These are phyloP conservation scores for Crucihimalaya himalaica DNA, from an alignment of 345 rosid genomes.

Conservation along the genomic window DNA sequence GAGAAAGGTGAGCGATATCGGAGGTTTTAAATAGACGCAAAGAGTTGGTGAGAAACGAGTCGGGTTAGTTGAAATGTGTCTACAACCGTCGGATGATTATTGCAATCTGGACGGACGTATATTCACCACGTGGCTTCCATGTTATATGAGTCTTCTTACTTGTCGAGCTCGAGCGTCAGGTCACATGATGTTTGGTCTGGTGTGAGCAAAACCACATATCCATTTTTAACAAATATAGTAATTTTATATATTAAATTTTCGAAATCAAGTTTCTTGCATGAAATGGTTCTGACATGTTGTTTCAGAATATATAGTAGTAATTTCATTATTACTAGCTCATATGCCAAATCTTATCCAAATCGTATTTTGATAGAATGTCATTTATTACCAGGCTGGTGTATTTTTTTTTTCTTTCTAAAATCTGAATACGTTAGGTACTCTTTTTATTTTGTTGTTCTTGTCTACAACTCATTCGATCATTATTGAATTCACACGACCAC, in stretches of 20 bases:
- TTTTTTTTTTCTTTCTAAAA: too few species aligned
- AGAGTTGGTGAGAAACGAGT: slow-evolving; percentile 32
- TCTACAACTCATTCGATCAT: not conserved
- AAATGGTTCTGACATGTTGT: not conserved
- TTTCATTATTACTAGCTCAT: not conserved
- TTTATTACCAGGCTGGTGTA: not conserved
- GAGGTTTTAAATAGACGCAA: slow-evolving; percentile 32
- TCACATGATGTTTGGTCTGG: slow-evolving; percentile 27
- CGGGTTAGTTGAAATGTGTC: slow-evolving; percentile 35
- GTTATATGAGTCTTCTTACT: slow-evolving; percentile 5
- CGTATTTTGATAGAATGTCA: not conserved
- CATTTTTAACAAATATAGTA: not conserved
- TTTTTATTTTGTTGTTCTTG: not conserved
- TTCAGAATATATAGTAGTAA: not conserved
- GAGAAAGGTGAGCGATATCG: slow-evolving; percentile 25
- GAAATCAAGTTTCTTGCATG: not conserved
- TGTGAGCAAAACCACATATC: slow-evolving; percentile 24
- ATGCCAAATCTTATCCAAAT: slow-evolving; percentile 5
- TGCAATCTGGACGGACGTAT: slow-evolving; percentile 21
- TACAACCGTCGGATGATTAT: slow-evolving; percentile 29
- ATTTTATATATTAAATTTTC: too few species aligned
- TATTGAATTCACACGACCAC: not conserved
- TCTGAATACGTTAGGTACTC: not conserved
- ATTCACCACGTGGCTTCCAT: slow-evolving; percentile 28
- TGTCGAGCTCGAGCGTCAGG: slow-evolving; percentile 32